Evolutionary conservation across 345 rosid genomes (phyloP).

Genomic region (Schrenkiella parvula): DNA sequence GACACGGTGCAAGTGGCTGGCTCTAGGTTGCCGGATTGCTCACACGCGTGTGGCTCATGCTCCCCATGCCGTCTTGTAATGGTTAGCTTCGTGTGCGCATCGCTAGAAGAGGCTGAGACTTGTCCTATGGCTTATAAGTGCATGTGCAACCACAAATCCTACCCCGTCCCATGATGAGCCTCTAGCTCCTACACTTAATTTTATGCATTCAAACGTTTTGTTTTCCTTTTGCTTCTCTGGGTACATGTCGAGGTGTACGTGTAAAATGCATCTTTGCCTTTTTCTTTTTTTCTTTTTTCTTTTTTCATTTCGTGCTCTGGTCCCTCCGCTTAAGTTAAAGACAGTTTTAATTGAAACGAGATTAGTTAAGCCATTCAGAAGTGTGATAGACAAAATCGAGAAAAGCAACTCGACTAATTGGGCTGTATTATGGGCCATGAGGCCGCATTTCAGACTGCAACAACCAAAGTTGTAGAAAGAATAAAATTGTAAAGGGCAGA

Average conservation of each 20-base stretch:
- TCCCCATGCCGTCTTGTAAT: constrained; percentile 82
- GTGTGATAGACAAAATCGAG: not conserved
- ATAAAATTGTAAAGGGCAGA: not conserved
- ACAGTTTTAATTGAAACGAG: not conserved
- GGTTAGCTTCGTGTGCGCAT: constrained; percentile 88
- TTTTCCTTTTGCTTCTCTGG: constrained; percentile 7
- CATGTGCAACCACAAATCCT: constrained; percentile 83
- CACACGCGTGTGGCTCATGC: constrained; percentile 94
- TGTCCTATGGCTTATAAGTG: constrained; percentile 98
- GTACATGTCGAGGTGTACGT: constrained; percentile 2
- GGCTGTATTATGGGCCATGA: constrained; percentile 17
- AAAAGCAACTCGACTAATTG: constrained; percentile 1
- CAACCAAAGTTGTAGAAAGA: constrained; percentile 8
- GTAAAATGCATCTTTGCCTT: constrained; percentile 1
- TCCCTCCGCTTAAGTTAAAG: not conserved
- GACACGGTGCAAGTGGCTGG: constrained; percentile 76
- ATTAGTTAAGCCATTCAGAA: not conserved
- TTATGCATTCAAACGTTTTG: constrained; percentile 18
- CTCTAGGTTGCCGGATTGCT: constrained; percentile 81
- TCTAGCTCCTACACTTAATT: not conserved
- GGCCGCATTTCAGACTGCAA: constrained; percentile 21
- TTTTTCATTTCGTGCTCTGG: not conserved
- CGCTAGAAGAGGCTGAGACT: constrained; percentile 86
- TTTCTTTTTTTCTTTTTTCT: not conserved
- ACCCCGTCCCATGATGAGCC: constrained; percentile 64